These are phyloP conservation scores for Trichoderma sp. DNA, from an alignment of 2,329 filamentous ascomycete species.

Conservation along the genomic window DNA sequence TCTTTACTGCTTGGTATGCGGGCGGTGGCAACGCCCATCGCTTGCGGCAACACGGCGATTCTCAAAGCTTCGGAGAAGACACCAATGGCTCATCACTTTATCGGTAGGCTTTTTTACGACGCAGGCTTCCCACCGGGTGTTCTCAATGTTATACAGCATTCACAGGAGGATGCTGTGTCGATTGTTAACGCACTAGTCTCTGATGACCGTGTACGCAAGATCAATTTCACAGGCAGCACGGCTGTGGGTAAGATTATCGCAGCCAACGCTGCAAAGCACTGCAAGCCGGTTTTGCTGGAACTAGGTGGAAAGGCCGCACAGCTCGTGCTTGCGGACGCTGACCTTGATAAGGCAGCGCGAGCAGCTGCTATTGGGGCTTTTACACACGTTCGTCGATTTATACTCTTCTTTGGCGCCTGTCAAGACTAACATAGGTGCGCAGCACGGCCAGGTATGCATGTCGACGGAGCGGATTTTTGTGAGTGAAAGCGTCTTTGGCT, in stretches of 20 bases:
- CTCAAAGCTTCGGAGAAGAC: conserved; percentile 72
- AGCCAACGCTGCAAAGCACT: conserved; percentile 67
- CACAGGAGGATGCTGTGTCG: conserved; percentile 63
- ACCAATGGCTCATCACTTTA: conserved; percentile 65
- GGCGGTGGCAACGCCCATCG: conserved; percentile 66
- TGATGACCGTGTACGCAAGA: conserved; percentile 68
- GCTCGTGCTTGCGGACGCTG: conserved; percentile 78
- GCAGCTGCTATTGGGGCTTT: conserved; percentile 73
- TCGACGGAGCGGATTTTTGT: conserved; percentile 73
- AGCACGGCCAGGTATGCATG: conserved; percentile 81
- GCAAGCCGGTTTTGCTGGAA: conserved; percentile 82
- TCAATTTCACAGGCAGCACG: conserved; percentile 86
- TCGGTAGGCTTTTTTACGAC: conserved; percentile 67
- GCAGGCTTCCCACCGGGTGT: conserved; percentile 77
- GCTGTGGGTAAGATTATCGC: conserved; percentile 74
- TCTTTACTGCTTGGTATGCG: conserved; percentile 58
- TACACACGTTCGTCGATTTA: conserved; percentile 52
- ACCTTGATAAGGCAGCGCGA: conserved; percentile 70
- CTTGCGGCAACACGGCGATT: conserved; percentile 74
- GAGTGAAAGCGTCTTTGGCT: conserved; percentile 50
- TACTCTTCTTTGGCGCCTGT: neutral
- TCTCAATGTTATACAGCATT: conserved; percentile 70
- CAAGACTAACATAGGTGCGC: neutral
- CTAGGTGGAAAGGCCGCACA: conserved; percentile 81
- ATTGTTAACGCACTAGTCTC: conserved; percentile 71